These are phyloP conservation scores for Arthrinium puccinioides DNA, from an alignment of 2,329 filamentous ascomycete genomes.

Conservation along the genomic window DNA sequence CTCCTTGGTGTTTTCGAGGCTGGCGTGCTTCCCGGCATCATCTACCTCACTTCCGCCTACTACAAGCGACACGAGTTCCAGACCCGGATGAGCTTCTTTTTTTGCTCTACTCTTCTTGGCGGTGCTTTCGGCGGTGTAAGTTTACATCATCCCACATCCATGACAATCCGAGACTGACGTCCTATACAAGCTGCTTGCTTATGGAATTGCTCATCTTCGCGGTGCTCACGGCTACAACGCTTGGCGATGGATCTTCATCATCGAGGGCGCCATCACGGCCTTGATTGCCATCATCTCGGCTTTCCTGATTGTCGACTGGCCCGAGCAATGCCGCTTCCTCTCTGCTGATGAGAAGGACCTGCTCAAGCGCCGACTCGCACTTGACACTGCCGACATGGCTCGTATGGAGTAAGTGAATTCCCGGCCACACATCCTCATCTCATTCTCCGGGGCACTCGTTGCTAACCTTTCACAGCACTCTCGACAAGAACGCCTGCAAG, in stretches of 20 bases:
- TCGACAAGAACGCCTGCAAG: slow-evolving; percentile 19
- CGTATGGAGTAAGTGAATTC: slow-evolving; percentile 16
- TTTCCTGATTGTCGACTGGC: slow-evolving; percentile 43
- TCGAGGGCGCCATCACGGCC: slow-evolving; percentile 33
- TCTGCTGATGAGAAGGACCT: slow-evolving; percentile 29
- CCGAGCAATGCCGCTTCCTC: slow-evolving; percentile 38
- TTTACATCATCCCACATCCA: background rate
- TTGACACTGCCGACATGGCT: slow-evolving; percentile 17
- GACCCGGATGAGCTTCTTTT: slow-evolving; percentile 35
- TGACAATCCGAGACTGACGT: background rate
- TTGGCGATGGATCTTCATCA: slow-evolving; percentile 40
- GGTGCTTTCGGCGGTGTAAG: slow-evolving; percentile 34
- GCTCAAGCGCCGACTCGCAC: slow-evolving; percentile 21
- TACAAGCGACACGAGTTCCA: slow-evolving; percentile 43
- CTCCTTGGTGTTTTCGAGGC: slow-evolving; percentile 38
- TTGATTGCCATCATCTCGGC: slow-evolving; percentile 22
- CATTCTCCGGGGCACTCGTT: background rate
- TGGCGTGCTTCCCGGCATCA: slow-evolving; percentile 36
- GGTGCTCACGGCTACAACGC: slow-evolving; percentile 32
- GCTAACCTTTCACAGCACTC: slow-evolving; percentile 7
- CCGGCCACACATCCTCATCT: background rate
- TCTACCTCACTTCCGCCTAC: slow-evolving; percentile 40
- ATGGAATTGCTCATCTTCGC: slow-evolving; percentile 36
- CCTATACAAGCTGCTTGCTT: slow-evolving; percentile 33
- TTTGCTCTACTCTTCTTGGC: slow-evolving; percentile 31